phyloP scores from a whole-genome alignment of 2,329 filamentous ascomycete genomes.

The Ophiocordyceps camponoti-saundersi region DNA sequence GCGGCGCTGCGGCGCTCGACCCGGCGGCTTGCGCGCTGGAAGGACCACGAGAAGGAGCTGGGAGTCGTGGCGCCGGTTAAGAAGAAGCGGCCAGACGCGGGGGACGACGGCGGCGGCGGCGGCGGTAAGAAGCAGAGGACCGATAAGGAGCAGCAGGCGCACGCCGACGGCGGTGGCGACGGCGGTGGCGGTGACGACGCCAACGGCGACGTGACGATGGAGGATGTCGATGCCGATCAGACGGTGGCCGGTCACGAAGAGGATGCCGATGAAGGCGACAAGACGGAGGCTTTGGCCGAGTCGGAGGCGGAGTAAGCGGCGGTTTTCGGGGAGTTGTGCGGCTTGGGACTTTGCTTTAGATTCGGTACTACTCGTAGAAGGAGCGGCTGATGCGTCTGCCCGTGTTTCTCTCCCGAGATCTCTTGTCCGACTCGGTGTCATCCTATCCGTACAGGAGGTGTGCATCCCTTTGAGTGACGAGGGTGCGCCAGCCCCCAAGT shows the following conservation, averaged over 20 bases:
- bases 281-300: constrained; percentile 19
- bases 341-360: not conserved
- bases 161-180: not conserved
- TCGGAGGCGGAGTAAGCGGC: constrained; percentile 14
- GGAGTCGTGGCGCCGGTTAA: constrained; percentile 31
- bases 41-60: constrained; percentile 23
- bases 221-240: constrained; percentile 30
- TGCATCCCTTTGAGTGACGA: too few species aligned
- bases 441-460: too few species aligned
- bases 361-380: too few species aligned
- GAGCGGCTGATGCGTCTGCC: not conserved
- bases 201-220: constrained; percentile 29
- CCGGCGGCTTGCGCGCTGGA: constrained; percentile 55
- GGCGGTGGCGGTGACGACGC: constrained; percentile 13
- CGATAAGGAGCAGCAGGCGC: not conserved
- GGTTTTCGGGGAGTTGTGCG: not conserved
- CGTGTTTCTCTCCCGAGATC: not conserved
- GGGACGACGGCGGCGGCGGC: constrained; percentile 13
- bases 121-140: constrained; percentile 6
- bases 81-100: constrained; percentile 15
- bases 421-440: not conserved
- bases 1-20: constrained; percentile 46
- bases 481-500: too few species aligned
- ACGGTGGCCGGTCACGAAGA: constrained; percentile 25
- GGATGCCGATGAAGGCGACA: constrained; percentile 25